Percentiles rank a stretch among this genome's conserved stretches.
These are phyloP conservation scores for Colletotrichum falcatum DNA, from an alignment of 2,329 filamentous ascomycete species.

Conservation along the genomic window DNA sequence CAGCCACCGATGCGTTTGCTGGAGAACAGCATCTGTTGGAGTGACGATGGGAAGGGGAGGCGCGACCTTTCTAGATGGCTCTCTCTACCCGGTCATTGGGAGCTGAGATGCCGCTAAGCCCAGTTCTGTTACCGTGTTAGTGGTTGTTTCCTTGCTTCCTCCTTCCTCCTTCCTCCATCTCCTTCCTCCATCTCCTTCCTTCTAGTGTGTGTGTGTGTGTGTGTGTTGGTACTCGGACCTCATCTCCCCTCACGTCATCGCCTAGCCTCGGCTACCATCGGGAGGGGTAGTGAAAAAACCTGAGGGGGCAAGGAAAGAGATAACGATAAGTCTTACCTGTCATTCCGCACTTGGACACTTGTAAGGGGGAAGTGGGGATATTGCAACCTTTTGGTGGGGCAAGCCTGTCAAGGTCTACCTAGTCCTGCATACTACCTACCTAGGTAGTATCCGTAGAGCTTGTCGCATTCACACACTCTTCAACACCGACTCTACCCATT, in stretches of 20 bases:
- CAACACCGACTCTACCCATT: no score
- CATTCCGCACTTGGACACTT: slow-evolving; percentile 25
- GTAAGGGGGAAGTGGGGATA: not conserved
- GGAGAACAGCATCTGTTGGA: slow-evolving; percentile 23
- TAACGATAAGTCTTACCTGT: slow-evolving; percentile 31
- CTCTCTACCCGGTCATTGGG: slow-evolving; percentile 7
- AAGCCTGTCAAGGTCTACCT: not conserved
- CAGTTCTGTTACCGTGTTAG: not conserved
- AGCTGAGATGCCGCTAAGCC: not conserved
- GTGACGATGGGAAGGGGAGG: not conserved
- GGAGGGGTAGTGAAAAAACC: slow-evolving; percentile 15
- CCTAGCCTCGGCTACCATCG: slow-evolving; percentile 36
- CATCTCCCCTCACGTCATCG: slow-evolving; percentile 34
- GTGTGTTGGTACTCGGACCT: not conserved
- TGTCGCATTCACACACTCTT: not conserved
- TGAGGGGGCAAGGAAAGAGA: slow-evolving; percentile 10
- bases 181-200: not conserved
- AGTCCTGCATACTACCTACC: no score
- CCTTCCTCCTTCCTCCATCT: not conserved
- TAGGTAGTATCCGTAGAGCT: no score
- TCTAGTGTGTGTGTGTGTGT: not conserved
- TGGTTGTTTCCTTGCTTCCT: not conserved
- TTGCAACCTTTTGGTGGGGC: not conserved
- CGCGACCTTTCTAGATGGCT: not conserved
- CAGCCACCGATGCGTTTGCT: slow-evolving; percentile 21